Base-by-base conservation (phyloP, 2,329 filamentous ascomycete species). In the Cladophialophora exuberans region DNA sequence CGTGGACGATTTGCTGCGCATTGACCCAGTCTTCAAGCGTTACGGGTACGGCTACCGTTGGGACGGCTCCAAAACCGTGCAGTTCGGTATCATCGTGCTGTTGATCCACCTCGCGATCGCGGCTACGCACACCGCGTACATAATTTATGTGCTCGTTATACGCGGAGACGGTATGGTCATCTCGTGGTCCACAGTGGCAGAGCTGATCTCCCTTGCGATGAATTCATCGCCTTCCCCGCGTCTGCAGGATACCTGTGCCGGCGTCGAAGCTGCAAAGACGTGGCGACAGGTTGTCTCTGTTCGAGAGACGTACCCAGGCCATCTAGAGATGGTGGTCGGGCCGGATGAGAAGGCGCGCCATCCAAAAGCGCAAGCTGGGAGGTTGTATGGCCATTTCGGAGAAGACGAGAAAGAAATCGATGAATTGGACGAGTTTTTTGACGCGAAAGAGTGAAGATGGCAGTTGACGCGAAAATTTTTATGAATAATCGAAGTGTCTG, bases 1-100 rank as follows among this genome's bases (percentile, higher is more conserved):
- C n/a, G 15, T 36, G n/a, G 39, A 25, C 11, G 43, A 33, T 23
- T 55, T 53, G 57, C 53, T 56, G 13, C 48, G 57, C 17, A 50
- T 59, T 35, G 57, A 59, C 31, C 57, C 57, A 4, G 48, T 54
- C 11, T 56, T 59, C 38, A 22, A 51, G 2, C 57, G 57, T 9
- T 60, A 54, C 22, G 57, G 57, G 22, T 60, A 60, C 31, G 57
- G 57, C 22, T 60, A 60, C 31, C 45, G 51, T 9, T 60, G 54
- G 54, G 11, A 48, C 23, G 57, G 54, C 5, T 60, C 57, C 2
- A 36, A 23, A 4, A 60, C 53, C 30, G 51, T 54, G 17, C 54
- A 60, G 18, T 60, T 60, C 15, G 57, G 57, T 22, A 57, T 57
- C 22, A 33, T 54, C 18, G 47, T 60, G 17, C 54, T 60, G n/a